These are phyloP conservation scores for Stephanodiscus minutulus DNA, from an alignment of 108 stramenopile genomes.

Conservation along the genomic window DNA sequence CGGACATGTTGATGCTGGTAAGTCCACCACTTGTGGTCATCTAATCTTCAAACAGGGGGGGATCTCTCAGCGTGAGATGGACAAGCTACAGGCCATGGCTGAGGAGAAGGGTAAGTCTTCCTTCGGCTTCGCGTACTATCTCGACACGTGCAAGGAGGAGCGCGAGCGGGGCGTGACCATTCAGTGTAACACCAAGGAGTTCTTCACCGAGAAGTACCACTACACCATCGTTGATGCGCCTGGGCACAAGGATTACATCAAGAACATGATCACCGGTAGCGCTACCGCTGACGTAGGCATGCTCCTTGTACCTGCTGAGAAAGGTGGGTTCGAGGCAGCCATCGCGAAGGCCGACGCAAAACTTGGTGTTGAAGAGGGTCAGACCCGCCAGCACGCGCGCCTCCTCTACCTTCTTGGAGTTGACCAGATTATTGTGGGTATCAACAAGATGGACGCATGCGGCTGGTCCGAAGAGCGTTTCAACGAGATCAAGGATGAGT, in stretches of 20 bases:
- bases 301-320: slow-evolving; percentile 78
- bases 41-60: slow-evolving; percentile 82
- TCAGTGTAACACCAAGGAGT: slow-evolving; percentile 85
- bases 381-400: slow-evolving; percentile 81
- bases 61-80: slow-evolving; percentile 79
- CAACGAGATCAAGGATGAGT: slow-evolving; percentile 82
- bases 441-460: slow-evolving; percentile 86
- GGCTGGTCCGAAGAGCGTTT: slow-evolving; percentile 68
- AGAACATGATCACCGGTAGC: slow-evolving; percentile 84
- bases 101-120: slow-evolving; percentile 81
- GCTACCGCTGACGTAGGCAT: slow-evolving; percentile 83
- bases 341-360: slow-evolving; percentile 85
- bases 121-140: slow-evolving; percentile 84
- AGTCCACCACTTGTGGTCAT: slow-evolving; percentile 78
- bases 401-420: slow-evolving; percentile 79
- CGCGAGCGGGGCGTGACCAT: slow-evolving; percentile 82
- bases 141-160: slow-evolving; percentile 82
- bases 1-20: slow-evolving; percentile 89
- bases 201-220: slow-evolving; percentile 83
- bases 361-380: slow-evolving; percentile 76
- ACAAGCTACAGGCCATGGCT: slow-evolving; percentile 69
- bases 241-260: slow-evolving; percentile 88
- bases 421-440: slow-evolving; percentile 75
- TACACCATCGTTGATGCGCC: slow-evolving; percentile 84
- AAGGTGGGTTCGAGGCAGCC: slow-evolving; percentile 88